Evolutionary conservation across 2,329 filamentous ascomycete species (phyloP).

Genomic region (Huntiella savannae): DNA sequence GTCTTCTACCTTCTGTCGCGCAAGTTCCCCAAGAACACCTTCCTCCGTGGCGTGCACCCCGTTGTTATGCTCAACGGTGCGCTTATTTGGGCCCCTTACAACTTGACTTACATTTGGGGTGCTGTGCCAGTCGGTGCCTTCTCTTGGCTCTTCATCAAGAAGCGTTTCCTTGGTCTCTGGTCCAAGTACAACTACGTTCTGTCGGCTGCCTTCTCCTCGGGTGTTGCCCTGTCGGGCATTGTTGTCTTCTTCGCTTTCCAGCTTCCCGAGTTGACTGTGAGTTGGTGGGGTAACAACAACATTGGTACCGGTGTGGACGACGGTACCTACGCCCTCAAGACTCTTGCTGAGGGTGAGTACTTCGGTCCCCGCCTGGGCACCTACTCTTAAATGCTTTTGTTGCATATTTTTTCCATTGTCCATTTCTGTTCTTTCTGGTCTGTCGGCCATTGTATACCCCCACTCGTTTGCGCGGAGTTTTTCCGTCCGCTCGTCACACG

Average conservation of each 20-base stretch:
- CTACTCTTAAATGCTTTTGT: slow-evolving; percentile 6
- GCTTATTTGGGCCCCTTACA: slow-evolving; percentile 22
- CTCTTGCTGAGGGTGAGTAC: slow-evolving; percentile 18
- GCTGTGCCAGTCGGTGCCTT: slow-evolving; percentile 24
- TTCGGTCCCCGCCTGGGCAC: slow-evolving; percentile 16
- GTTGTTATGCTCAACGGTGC: slow-evolving; percentile 21
- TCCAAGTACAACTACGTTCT: slow-evolving; percentile 34
- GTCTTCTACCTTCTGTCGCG: slow-evolving; percentile 17
- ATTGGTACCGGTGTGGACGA: slow-evolving; percentile 25
- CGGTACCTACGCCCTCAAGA: slow-evolving; percentile 20
- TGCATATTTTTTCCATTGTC: not conserved
- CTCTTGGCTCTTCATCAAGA: slow-evolving; percentile 24
- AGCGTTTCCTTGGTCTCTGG: slow-evolving; percentile 20
- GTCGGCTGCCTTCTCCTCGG: slow-evolving; percentile 30
- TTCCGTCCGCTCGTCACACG: not conserved
- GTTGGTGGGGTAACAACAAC: slow-evolving; percentile 31
- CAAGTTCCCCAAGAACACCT: slow-evolving; percentile 17
- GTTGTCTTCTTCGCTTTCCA: slow-evolving; percentile 35
- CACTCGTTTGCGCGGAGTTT: not conserved
- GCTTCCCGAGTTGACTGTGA: slow-evolving; percentile 22
- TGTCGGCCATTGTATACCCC: not conserved
- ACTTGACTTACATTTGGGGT: slow-evolving; percentile 25
- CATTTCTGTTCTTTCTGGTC: not conserved
- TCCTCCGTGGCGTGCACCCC: slow-evolving; percentile 22
- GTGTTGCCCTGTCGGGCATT: slow-evolving; percentile 30